Conservation (phyloP, 495 filamentous ascomycete species). For the Talaromyces ruber region DNA sequence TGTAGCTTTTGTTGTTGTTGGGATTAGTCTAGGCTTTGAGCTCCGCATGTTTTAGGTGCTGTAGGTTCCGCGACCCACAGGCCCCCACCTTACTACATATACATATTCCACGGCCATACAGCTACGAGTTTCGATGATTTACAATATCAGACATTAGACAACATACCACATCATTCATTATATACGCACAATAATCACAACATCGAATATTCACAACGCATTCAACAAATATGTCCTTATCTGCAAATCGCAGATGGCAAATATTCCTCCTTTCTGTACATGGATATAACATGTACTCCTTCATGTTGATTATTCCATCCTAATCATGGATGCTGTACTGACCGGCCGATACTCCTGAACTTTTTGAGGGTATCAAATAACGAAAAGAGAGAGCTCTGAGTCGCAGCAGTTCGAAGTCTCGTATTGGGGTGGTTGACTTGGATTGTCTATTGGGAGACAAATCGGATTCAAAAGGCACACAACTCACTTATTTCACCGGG, state of each 20-base stretch:
- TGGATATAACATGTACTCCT: background rate
- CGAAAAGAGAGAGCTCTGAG: background rate
- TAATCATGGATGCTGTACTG: background rate
- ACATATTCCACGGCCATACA: no score
- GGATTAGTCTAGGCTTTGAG: no score
- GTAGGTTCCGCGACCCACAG: background rate
- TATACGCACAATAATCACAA: background rate
- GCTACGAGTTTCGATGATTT: no score
- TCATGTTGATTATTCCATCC: background rate
- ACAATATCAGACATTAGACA: background rate
- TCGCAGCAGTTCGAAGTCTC: background rate
- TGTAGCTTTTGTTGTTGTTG: no score
- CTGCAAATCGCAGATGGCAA: background rate
- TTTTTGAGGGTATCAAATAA: conserved; percentile 4
- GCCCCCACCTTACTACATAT: no score
- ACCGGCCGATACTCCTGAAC: background rate
- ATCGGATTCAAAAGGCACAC: background rate
- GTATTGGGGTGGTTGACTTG: background rate
- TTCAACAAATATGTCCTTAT: background rate
- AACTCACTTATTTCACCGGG: conserved; percentile 21
- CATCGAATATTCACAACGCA: background rate
- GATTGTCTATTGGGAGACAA: background rate
- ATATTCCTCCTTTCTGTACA: background rate
- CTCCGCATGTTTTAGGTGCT: background rate
- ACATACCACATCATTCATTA: background rate